phyloP scores from a whole-genome alignment of 2,329 filamentous ascomycete species.

The Xylaria arbuscula region DNA sequence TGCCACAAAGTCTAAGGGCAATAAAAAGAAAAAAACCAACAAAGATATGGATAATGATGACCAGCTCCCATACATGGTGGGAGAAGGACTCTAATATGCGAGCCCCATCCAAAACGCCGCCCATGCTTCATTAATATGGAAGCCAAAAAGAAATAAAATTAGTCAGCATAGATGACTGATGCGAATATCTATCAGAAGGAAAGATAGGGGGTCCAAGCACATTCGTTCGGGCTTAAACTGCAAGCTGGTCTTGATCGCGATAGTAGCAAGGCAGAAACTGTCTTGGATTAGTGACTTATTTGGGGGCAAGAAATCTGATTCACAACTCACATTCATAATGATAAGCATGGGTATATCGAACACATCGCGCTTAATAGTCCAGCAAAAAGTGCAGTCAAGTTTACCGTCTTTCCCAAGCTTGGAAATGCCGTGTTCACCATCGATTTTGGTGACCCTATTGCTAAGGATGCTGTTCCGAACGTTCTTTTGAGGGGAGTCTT shows the following conservation, averaged over 20 bases:
- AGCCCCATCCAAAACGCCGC: constrained; percentile 51
- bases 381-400: constrained; percentile 94
- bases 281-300: constrained; percentile 38
- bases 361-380: constrained; percentile 95
- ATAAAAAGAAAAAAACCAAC: neutral
- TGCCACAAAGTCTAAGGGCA: constrained; percentile 38
- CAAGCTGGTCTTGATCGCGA: constrained; percentile 67
- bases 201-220: neutral
- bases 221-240: constrained; percentile 55
- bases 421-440: constrained; percentile 82
- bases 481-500: constrained; percentile 60
- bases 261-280: constrained; percentile 71
- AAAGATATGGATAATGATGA: constrained; percentile 44
- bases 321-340: constrained; percentile 88
- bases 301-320: neutral
- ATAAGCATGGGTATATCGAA: constrained; percentile 99
- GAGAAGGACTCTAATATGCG: constrained; percentile 45
- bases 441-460: constrained; percentile 70
- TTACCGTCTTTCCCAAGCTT: constrained; percentile 87
- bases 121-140: constrained; percentile 45
- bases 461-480: constrained; percentile 64
- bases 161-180: constrained; percentile 34
- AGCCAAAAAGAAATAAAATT: constrained; percentile 17
- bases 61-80: constrained; percentile 45
- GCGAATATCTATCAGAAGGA: constrained; percentile 32